Percentiles rank a stretch among this genome's conserved stretches.
These are phyloP conservation scores for Ricinus communis DNA, from an alignment of 345 rosid genomes.

Conservation along the genomic window DNA sequence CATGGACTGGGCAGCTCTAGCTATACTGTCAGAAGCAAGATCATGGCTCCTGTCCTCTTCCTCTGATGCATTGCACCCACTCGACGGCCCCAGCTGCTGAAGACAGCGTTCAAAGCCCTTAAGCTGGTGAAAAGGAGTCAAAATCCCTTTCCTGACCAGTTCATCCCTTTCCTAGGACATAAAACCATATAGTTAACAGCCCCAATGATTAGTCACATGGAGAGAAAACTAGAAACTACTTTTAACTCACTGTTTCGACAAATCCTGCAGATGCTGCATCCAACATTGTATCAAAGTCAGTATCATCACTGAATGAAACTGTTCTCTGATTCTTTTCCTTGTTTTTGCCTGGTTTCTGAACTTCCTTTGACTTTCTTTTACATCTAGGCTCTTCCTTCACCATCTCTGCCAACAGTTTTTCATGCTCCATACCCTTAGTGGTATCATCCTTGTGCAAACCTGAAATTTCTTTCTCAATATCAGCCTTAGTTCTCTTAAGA, in stretches of 20 bases:
- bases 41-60: slow-evolving; percentile 44
- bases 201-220: not conserved
- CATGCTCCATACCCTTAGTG: slow-evolving; percentile 31
- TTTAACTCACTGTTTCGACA: slow-evolving; percentile 76
- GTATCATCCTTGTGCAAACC: slow-evolving; percentile 34
- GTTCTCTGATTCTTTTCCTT: slow-evolving; percentile 50
- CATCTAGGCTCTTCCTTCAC: slow-evolving; percentile 60
- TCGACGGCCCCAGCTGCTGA: slow-evolving; percentile 61
- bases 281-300: slow-evolving; percentile 79
- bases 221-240: not conserved
- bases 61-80: slow-evolving; percentile 31
- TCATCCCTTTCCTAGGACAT: slow-evolving; percentile 91
- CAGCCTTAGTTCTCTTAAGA: slow-evolving; percentile 62
- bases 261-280: slow-evolving; percentile 88
- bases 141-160: slow-evolving; percentile 86
- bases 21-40: slow-evolving; percentile 51
- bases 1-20: slow-evolving; percentile 58
- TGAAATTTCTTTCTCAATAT: slow-evolving; percentile 63
- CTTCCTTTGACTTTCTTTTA: slow-evolving; percentile 56
- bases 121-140: slow-evolving; percentile 94
- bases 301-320: slow-evolving; percentile 68
- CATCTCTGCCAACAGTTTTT: slow-evolving; percentile 45
- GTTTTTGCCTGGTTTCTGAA: slow-evolving; percentile 39
- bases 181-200: slow-evolving; percentile 27
- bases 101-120: slow-evolving; percentile 87